Conservation (phyloP, 352 stramenopile genomes). For the Pythium rishiriense region DNA sequence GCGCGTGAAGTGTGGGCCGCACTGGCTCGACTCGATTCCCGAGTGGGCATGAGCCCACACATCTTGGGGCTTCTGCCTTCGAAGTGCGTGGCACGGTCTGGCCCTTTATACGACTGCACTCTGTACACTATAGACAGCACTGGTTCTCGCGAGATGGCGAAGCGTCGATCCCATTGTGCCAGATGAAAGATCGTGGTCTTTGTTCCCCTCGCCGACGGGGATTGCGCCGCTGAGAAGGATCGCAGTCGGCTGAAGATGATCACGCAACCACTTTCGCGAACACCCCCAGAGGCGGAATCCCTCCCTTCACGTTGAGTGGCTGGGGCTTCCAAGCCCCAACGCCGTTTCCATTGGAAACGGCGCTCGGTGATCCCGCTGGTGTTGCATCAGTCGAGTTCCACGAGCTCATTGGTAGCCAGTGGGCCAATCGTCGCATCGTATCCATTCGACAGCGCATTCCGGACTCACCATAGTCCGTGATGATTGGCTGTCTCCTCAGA, state of each 20-base stretch:
- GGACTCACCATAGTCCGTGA: background rate
- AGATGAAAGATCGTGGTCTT: too few species aligned
- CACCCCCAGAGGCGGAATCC: background rate
- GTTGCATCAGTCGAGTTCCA: constrained; percentile 25
- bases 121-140: background rate
- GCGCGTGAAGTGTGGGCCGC: background rate
- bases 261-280: background rate
- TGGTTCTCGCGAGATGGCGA: too few species aligned
- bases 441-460: constrained; percentile 23
- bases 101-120: background rate
- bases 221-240: background rate
- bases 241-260: background rate
- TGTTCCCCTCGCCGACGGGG: too few species aligned
- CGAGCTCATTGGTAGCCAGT: constrained; percentile 16
- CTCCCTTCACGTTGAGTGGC: constrained; percentile 2
- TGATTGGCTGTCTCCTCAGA: constrained; percentile 9
- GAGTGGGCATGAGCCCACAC: too few species aligned
- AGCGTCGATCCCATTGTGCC: too few species aligned
- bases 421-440: constrained; percentile 19
- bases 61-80: too few species aligned
- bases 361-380: constrained; percentile 10
- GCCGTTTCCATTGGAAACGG: too few species aligned
- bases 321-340: background rate
- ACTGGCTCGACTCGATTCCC: background rate
- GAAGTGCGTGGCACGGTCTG: background rate